Base-by-base conservation (phyloP, 768 basidiomycete genomes). In the Serendipita sp. region DNA sequence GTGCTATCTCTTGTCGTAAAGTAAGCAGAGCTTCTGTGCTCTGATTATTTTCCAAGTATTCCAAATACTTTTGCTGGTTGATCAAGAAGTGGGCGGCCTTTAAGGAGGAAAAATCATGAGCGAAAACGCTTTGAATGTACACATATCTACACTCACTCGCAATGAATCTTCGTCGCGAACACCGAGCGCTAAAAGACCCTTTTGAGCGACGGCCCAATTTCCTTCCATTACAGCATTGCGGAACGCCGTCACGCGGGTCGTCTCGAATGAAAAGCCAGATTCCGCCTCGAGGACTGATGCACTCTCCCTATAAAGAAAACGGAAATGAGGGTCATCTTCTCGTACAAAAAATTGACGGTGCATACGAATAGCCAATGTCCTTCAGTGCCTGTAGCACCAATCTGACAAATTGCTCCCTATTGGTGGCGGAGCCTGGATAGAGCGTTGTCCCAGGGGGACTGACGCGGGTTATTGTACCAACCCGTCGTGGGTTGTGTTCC, bases 11-110 rank as follows among this genome's bases (percentile, higher is more conserved):
- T 67, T 86, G 84, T 54, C 96, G 83, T 58, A 99, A 77, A 5
- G 95, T 88, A 64, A 86, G 81, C 45, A 99, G 75, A 13, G 96
- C 96, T 67, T 81, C 79, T 51, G 88, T 88, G 1, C 84, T 87
- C 75, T 85, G 84, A 70, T 81, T 82, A 3, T 82, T 80, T 71
- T 97, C 95, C 60, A 99, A 78, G 18, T 90, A 78, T 72, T 99
- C 96, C 46, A 98, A 79, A 74, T 96, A 99, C 76, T 96, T 94
- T 81, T 99, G 96, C 75, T 89, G 86, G 66, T 85, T 86, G 68
- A 99, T 89, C 67, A 94, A 77, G 74, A 94, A 96, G 67, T 79
- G 84, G 23, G 88, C 86, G 70, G 88, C 85, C 87, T 95, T 70
- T 38, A 16, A 48, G 23, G 23, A 35, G 1, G 18, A 10, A 52